Conservation (phyloP, 306 rosid species). For the Malus sylvestris region DNA sequence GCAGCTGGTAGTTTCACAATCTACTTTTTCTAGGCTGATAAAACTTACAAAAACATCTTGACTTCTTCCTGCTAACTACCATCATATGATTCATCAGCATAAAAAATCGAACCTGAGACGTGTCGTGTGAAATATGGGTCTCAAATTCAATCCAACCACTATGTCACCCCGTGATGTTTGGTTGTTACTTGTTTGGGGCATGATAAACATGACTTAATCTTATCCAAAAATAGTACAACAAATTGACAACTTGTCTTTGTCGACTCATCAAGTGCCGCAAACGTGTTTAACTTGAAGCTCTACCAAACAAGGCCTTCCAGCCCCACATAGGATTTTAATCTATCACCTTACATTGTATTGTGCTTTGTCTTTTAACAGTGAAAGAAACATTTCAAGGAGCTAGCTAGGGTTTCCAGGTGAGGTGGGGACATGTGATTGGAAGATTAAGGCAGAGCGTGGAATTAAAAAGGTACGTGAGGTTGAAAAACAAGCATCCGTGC, state of each 20-base stretch:
- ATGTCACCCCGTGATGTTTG: neutral
- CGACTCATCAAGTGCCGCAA: constrained; percentile 14
- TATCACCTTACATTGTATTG: neutral
- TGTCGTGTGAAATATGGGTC: too few species aligned
- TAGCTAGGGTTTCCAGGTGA: constrained; percentile 29
- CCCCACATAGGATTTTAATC: constrained; percentile 85
- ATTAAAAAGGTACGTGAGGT: constrained; percentile 6
- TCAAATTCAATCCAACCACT: too few species aligned
- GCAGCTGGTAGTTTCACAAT: too few species aligned
- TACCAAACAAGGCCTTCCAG: constrained; percentile 29
- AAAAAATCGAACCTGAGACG: too few species aligned
- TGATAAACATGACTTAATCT: constrained; percentile 35
- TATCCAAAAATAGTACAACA: constrained; percentile 16
- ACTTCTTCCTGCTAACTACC: too few species aligned
- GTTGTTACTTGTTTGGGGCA: constrained; percentile 3
- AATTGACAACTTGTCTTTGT: constrained; percentile 17
- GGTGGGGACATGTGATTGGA: constrained; percentile 33
- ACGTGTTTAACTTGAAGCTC: constrained; percentile 20
- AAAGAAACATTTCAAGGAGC: constrained; percentile 30
- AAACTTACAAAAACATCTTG: too few species aligned
- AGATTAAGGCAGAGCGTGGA: constrained; percentile 30
- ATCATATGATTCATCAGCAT: too few species aligned
- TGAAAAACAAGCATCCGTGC: constrained; percentile 36
- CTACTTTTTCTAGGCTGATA: too few species aligned
- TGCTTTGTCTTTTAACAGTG: constrained; percentile 33